These are phyloP conservation scores for Diutina ranongensis DNA, from an alignment of 1,139 yeast species.

Conservation along the genomic window DNA sequence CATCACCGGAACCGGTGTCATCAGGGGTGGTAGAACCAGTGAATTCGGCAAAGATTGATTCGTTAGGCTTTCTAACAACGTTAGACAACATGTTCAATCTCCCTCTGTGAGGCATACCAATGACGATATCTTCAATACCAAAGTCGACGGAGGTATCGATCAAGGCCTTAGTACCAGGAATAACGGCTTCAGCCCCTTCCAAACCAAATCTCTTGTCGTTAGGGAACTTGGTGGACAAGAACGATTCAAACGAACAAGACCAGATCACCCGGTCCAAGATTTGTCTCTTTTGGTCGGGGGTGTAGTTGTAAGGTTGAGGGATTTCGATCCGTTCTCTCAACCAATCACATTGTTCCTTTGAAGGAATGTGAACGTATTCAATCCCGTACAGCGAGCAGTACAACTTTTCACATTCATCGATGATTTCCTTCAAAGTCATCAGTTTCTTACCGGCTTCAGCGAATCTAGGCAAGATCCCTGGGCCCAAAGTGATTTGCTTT, in stretches of 20 bases:
- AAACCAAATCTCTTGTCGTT: constrained; percentile 97
- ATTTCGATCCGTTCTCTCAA: constrained; percentile 92
- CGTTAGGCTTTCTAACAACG: constrained; percentile 97
- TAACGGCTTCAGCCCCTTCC: constrained; percentile 95
- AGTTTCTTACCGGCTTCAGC: constrained; percentile 56
- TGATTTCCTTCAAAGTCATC: constrained; percentile 65
- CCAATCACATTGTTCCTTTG: constrained; percentile 96
- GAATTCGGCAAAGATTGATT: constrained; percentile 93
- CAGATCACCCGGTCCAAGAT: constrained; percentile 93
- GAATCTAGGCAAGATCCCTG: constrained; percentile 93
- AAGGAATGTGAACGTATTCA: constrained; percentile 94
- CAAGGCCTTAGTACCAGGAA: constrained; percentile 94
- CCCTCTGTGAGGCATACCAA: constrained; percentile 99
- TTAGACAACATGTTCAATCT: constrained; percentile 94
- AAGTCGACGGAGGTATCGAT: constrained; percentile 88
- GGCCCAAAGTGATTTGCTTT: constrained; percentile 82
- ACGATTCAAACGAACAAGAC: constrained; percentile 89
- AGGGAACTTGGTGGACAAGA: constrained; percentile 91
- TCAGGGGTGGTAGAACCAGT: constrained; percentile 78
- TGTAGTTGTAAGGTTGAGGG: constrained; percentile 75
- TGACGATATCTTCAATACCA: constrained; percentile 92
- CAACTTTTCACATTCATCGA: constrained; percentile 66
- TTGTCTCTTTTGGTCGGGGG: constrained; percentile 87
- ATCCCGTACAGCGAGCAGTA: constrained; percentile 88
- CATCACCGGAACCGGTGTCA: constrained; percentile 92